Conservation (phyloP, 2,329 filamentous ascomycete species). For the Juglanconis juglandina region DNA sequence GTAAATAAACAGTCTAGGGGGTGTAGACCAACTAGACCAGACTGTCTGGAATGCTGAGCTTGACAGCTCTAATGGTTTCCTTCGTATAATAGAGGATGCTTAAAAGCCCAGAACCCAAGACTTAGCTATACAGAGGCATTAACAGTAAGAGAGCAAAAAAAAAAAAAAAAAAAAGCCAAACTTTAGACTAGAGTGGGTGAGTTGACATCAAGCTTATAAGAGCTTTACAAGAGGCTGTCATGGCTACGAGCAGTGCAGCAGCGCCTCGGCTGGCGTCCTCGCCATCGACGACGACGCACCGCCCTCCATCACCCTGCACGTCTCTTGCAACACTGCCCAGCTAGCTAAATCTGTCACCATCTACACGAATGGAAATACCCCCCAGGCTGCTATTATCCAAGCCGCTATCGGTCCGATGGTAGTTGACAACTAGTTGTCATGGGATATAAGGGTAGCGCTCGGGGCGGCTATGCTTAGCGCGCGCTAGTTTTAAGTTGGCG, state of each 20-base stretch:
- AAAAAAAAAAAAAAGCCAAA: not conserved
- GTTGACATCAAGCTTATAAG: constrained; percentile 41
- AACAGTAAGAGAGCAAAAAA: no score
- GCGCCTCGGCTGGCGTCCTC: constrained; percentile 43
- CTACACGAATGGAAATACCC: not conserved
- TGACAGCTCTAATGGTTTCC: no score
- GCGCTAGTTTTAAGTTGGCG: no score
- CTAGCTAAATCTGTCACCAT: not conserved
- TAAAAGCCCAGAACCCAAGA: no score
- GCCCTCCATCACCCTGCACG: not conserved
- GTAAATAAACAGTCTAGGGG: no score
- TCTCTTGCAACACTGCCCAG: not conserved
- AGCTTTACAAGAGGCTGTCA: constrained; percentile 53
- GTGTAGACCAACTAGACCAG: no score
- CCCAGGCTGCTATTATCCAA: not conserved
- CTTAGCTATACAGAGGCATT: no score
- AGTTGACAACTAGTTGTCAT: no score
- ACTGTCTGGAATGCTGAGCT: no score
- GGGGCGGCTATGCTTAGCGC: no score
- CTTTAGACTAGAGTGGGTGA: not conserved
- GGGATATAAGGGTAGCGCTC: no score
- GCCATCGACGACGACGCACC: constrained; percentile 25
- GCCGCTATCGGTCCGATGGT: not conserved
- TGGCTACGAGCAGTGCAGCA: constrained; percentile 54
- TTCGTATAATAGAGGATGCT: no score